Evolutionary conservation across 345 rosid genomes (phyloP), one percentile per base, ranked within the genome.

Genomic region (Gynandropsis gynandra): DNA sequence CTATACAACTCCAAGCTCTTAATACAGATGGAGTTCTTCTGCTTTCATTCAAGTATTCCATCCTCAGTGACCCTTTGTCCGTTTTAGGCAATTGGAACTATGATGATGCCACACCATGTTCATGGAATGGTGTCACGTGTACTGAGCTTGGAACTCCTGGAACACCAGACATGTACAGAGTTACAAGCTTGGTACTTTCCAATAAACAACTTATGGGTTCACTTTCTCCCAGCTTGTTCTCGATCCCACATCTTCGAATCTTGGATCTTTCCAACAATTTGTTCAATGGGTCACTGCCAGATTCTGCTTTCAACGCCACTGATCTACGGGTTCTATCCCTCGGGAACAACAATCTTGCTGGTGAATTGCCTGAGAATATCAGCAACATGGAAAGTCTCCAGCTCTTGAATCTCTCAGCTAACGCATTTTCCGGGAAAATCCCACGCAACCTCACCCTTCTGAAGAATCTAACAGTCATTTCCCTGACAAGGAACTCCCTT

Each of bases 121-220:
- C 73, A 10, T 82, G 95, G 95, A 69, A 60, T 42, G 95, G 89
- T 42, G 83, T 82, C 1, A 68, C 78, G 3, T 85, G 95, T 59
- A 27, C 73, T 5, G 58, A 69, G 57, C 54, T 77, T 17, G 83
- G 66, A 24, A 14, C 21, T 9, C 71, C 66, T 2, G 73, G 71
- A 16, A 59, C 85, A 34, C 65, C 74, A 40, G 83, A 75, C 45
- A 73, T 61, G 79, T 62, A 69, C 54, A 72, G 85, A 47, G 95
- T 85, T 17, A 82, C 85, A 16, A 62, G 80, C 33, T 66, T 85
- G 64, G 64, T 64, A 44, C 80, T 80, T 17, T 74, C 89, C 21
- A 59, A 59, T 50, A 71, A 74, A 41, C 75, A 69, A 16, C 89
- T 85, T 52, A 69, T 78, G 16, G 95, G 95, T 63, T 78, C 83